phyloP scores from a whole-genome alignment of 1,284 basidiomycete species.

The Takashimella tepidaria region DNA sequence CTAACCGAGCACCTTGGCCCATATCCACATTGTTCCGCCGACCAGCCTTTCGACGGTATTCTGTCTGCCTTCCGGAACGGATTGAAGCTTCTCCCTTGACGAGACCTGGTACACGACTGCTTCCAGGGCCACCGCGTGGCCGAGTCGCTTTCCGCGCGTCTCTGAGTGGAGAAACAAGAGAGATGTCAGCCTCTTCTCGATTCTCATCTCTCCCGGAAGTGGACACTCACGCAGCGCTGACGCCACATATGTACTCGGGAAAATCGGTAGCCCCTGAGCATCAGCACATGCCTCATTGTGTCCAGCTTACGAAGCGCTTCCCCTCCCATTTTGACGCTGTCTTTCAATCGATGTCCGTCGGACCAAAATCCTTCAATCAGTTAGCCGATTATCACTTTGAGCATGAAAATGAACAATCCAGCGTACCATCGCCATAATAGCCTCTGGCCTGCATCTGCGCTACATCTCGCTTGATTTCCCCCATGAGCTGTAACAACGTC shows the following conservation, averaged over 20 bases:
- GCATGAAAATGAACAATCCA: background rate
- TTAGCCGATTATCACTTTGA: background rate
- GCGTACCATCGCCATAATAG: slow-evolving; percentile 45
- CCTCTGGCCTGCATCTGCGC: slow-evolving; percentile 34
- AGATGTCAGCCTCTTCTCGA: too few relatives aligned
- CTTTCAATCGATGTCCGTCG: slow-evolving; percentile 35
- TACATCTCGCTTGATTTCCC: slow-evolving; percentile 42
- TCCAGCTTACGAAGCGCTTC: slow-evolving; percentile 31
- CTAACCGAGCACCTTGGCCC: slow-evolving; percentile 36
- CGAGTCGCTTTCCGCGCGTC: slow-evolving; percentile 34
- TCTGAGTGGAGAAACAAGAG: slow-evolving; percentile 5
- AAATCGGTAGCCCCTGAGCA: slow-evolving; percentile 32
- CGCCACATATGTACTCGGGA: slow-evolving; percentile 44
- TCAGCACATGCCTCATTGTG: background rate
- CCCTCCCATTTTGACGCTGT: slow-evolving; percentile 37
- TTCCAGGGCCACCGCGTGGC: slow-evolving; percentile 17
- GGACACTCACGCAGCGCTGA: slow-evolving; percentile 36
- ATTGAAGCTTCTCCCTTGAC: slow-evolving; percentile 41
- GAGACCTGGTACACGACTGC: slow-evolving; percentile 24
- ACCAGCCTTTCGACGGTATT: slow-evolving; percentile 33
- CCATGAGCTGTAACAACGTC: slow-evolving; percentile 29
- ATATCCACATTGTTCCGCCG: slow-evolving; percentile 35
- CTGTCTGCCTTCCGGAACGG: slow-evolving; percentile 40
- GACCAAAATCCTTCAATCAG: slow-evolving; percentile 40
- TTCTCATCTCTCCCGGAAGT: too few relatives aligned